Conservation (phyloP, 1,284 basidiomycete genomes). For the Pseudozyma tsukubaensis region DNA sequence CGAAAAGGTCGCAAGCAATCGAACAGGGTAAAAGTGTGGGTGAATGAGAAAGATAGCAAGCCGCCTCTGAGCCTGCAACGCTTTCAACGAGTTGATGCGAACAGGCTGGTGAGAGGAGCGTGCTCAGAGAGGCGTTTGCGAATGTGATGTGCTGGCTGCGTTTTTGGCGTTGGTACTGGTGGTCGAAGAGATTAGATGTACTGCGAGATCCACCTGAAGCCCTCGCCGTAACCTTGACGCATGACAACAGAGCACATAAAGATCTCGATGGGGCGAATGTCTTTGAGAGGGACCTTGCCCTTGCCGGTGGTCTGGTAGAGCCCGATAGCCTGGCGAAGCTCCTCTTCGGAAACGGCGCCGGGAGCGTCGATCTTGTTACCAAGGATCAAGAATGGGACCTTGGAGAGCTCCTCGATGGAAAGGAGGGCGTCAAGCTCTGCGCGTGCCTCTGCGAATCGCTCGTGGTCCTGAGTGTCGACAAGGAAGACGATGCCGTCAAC, state of each 20-base stretch:
- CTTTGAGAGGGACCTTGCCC: slow-evolving; percentile 94
- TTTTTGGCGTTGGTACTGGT: background rate
- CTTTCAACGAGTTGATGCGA: background rate
- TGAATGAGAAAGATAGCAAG: background rate
- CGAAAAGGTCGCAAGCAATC: background rate
- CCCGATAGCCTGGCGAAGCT: slow-evolving; percentile 92
- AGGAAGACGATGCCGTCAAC: slow-evolving; percentile 99
- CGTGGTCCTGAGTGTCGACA: slow-evolving; percentile 95
- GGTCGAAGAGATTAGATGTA: slow-evolving; percentile 72
- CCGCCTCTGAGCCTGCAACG: background rate
- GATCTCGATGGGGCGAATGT: slow-evolving; percentile 97
- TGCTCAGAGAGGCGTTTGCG: background rate
- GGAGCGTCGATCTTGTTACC: slow-evolving; percentile 99
- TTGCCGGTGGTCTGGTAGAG: slow-evolving; percentile 99
- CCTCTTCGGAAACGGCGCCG: slow-evolving; percentile 96
- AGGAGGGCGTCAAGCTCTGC: slow-evolving; percentile 95
- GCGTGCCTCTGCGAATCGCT: slow-evolving; percentile 95
- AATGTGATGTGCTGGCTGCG: background rate
- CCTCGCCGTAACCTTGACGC: slow-evolving; percentile 98
- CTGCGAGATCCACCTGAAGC: slow-evolving; percentile 99
- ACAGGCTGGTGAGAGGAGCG: background rate
- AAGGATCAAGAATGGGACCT: slow-evolving; percentile 97
- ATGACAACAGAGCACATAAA: slow-evolving; percentile 99
- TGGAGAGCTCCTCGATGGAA: slow-evolving; percentile 82
- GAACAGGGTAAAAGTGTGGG: background rate